phyloP scores from a whole-genome alignment of 441 rosid genomes.

The Daphne laureola region DNA sequence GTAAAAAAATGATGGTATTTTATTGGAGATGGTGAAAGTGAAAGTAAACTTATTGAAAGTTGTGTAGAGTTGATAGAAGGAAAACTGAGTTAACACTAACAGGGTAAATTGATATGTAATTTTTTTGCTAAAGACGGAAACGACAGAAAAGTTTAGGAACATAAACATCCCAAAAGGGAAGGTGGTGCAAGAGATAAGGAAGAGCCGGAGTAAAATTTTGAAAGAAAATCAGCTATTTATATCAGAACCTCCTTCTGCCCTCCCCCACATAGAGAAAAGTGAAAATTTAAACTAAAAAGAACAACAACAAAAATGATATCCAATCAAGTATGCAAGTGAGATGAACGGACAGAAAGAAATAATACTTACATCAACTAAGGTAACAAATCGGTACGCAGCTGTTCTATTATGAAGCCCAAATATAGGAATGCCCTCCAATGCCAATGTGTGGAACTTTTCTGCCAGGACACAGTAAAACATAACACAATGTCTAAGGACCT shows the following conservation, averaged over 20 bases:
- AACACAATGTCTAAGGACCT: constrained; percentile 2
- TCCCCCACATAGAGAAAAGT: no score
- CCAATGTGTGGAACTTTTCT: constrained; percentile 91
- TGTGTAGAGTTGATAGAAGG: no score
- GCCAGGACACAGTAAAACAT: constrained; percentile 16
- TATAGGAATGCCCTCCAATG: constrained; percentile 74
- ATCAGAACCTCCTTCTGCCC: background rate
- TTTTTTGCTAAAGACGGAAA: background rate
- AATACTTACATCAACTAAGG: constrained; percentile 74
- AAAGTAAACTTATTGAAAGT: no score
- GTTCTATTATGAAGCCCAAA: constrained; percentile 82
- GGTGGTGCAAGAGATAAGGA: no score
- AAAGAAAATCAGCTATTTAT: background rate
- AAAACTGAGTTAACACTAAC: no score
- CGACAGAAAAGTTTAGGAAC: background rate
- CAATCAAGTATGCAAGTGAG: constrained; percentile 9
- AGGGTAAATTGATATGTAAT: background rate
- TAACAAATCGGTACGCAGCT: constrained; percentile 90
- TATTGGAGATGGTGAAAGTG: no score
- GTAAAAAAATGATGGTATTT: no score
- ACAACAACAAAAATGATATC: constrained; percentile 3
- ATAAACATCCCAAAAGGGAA: background rate
- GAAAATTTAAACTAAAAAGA: no score
- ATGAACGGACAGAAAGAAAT: constrained; percentile 9
- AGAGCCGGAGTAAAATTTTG: no score